A percentile compares a stretch with the other conserved stretches of the same genome.
Evolutionary conservation across 1,284 basidiomycete species (phyloP).

Genomic region (Trichosporon inkin): DNA sequence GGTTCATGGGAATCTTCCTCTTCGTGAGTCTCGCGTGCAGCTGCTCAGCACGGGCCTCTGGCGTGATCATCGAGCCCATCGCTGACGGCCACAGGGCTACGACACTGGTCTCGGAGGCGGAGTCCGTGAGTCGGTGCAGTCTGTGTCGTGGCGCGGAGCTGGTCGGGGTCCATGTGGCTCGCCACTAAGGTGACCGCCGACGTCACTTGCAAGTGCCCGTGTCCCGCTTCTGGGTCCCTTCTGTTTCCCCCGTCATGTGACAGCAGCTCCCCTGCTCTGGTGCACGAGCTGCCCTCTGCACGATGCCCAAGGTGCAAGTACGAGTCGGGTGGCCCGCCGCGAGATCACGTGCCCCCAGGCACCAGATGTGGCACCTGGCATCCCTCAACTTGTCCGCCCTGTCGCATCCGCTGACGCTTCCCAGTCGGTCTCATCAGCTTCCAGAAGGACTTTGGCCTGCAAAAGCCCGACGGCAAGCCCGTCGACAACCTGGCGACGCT

Average conservation of each 20-base stretch:
- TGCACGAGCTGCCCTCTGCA: too few species aligned
- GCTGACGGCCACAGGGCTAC: neutral
- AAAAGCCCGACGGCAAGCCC: conserved; percentile 44
- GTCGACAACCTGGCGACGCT: conserved; percentile 30
- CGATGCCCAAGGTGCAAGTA: too few species aligned
- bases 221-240: too few species aligned
- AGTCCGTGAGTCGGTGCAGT: conserved; percentile 19
- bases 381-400: neutral
- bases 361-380: too few species aligned
- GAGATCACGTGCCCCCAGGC: too few species aligned
- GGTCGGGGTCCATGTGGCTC: neutral
- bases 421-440: conserved; percentile 60
- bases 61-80: conserved; percentile 44
- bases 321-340: too few species aligned
- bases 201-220: too few species aligned
- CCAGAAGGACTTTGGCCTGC: conserved; percentile 59
- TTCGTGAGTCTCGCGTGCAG: conserved; percentile 56
- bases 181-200: neutral
- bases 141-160: neutral
- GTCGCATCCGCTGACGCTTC: neutral
- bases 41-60: neutral
- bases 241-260: too few species aligned
- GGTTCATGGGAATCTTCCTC: conserved; percentile 71
- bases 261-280: too few species aligned
- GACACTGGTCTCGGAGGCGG: conserved; percentile 36